Base-by-base conservation (phyloP, 495 filamentous ascomycete species). In the Pyrenopolyporus hunteri region DNA sequence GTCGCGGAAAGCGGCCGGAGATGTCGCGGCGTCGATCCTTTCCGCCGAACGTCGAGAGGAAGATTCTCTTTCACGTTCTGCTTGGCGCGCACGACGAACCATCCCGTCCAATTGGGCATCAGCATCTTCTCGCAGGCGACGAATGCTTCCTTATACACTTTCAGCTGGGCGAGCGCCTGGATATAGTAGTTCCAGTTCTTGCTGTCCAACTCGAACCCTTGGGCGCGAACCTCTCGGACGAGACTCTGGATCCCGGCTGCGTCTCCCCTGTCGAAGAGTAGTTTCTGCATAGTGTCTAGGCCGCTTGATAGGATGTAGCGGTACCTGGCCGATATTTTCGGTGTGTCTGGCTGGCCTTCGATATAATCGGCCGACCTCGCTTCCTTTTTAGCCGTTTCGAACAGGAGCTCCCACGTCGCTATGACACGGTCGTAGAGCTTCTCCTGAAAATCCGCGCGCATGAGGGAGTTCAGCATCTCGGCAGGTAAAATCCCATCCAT, bases 61-160 rank as follows among this genome's bases (percentile, higher is more conserved):
- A 79, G 44, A 19, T 56, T 44, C 48, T 49, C 59, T 51, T 59
- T 59, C 32, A 56, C 13, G 19, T 55, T 48, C 16, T 61, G 52
- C 14, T 23, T 55, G 4, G 9, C 33, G 5, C 72, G 73, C 22
- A 64, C 66, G 1, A 49, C 31, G 9, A 49, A 59, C 92, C 92
- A 96, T 16, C 89, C 89, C 2, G 79, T 79, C 82, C 89, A 95
- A 36, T 82, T 76, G 4, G 82, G 83, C 83, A 93, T 92, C 52
- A 96, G 84, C 26, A 85, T 80, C 9, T 74, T 59, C 73, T 96
- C 92, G 74, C 88, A 92, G 16, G 84, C 61, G 25, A 66, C 47
- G 69, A 94, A 94, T 32, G 91, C 90, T 19, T 72, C 55, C 19
- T 69, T 66, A 54, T 70, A 74, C 20, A 69, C 57, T 31, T 76